Conservation (phyloP, 495 filamentous ascomycete genomes). For the Corynascus novoguineensis region DNA sequence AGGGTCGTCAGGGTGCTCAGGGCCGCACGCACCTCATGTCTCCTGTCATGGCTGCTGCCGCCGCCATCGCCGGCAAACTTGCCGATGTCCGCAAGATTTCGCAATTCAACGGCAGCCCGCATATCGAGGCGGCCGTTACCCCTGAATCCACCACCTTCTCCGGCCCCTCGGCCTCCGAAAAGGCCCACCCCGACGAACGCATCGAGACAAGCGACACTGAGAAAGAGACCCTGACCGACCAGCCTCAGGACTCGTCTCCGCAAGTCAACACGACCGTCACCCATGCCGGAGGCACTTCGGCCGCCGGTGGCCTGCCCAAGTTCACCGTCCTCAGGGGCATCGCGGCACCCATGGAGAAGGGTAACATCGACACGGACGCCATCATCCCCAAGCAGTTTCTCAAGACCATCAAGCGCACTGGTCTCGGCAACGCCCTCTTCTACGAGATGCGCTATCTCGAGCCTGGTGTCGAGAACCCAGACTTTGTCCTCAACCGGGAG, state of each 20-base stretch:
- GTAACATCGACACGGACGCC: conserved; percentile 94
- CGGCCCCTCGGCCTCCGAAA: conserved; percentile 18
- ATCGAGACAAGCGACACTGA: conserved; percentile 65
- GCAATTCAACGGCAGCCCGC: conserved; percentile 51
- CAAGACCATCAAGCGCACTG: conserved; percentile 98
- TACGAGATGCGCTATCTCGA: conserved; percentile 69
- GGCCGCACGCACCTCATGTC: conserved; percentile 96
- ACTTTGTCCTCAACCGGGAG: conserved; percentile 87
- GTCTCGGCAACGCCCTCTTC: conserved; percentile 84
- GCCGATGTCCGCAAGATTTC: conserved; percentile 82
- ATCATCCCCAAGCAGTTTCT: conserved; percentile 99
- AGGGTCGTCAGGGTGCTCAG: conserved; percentile 89
- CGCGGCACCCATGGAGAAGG: conserved; percentile 78
- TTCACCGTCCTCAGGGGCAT: conserved; percentile 80
- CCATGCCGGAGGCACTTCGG: conserved; percentile 37
- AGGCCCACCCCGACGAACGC: conserved; percentile 63
- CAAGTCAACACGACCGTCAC: conserved; percentile 54
- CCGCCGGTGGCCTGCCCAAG: conserved; percentile 60
- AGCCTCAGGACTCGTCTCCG: conserved; percentile 64
- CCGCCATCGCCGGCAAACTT: conserved; percentile 82
- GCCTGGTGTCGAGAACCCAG: conserved; percentile 65
- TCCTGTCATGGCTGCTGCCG: conserved; percentile 91
- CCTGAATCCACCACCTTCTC: conserved; percentile 19
- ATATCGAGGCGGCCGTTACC: conserved; percentile 27
- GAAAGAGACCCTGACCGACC: conserved; percentile 70